phyloP scores from a whole-genome alignment of 352 stramenopile species.

The Phytophthora idaei region DNA sequence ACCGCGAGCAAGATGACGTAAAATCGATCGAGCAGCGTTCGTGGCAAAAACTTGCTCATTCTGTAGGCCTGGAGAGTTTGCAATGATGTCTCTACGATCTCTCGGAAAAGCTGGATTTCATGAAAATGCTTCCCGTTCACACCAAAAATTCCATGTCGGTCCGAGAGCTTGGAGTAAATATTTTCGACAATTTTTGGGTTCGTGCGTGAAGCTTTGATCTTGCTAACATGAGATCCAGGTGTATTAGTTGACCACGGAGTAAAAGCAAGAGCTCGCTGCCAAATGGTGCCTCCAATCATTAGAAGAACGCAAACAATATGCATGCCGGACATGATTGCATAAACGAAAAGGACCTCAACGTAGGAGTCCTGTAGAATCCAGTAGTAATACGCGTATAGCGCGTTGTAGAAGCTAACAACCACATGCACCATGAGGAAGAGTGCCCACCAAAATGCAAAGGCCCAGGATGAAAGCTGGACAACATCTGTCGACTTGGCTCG shows the following conservation, averaged over 20 bases:
- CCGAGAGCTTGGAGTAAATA: neutral
- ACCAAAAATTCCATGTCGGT: slow-evolving; percentile 5
- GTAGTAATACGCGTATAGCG: slow-evolving; percentile 21
- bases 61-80: slow-evolving; percentile 23
- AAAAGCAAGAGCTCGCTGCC: slow-evolving; percentile 5
- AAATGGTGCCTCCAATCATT: neutral
- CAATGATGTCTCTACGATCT: slow-evolving; percentile 23
- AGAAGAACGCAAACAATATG: slow-evolving; percentile 1
- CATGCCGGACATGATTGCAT: neutral
- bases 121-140: slow-evolving; percentile 19
- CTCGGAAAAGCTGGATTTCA: slow-evolving; percentile 5
- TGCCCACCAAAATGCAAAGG: slow-evolving; percentile 20
- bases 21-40: slow-evolving; percentile 26
- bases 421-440: slow-evolving; percentile 13
- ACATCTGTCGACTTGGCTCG: neutral
- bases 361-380: slow-evolving; percentile 11
- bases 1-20: slow-evolving; percentile 27
- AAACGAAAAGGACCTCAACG: neutral
- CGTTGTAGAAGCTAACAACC: slow-evolving; percentile 6
- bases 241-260: neutral
- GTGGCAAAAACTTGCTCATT: slow-evolving; percentile 19
- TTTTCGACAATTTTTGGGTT: neutral
- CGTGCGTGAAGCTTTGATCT: neutral
- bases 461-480: slow-evolving; percentile 4
- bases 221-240: neutral